Conservation (phyloP, 768 basidiomycete genomes). For the Mycena amicta region DNA sequence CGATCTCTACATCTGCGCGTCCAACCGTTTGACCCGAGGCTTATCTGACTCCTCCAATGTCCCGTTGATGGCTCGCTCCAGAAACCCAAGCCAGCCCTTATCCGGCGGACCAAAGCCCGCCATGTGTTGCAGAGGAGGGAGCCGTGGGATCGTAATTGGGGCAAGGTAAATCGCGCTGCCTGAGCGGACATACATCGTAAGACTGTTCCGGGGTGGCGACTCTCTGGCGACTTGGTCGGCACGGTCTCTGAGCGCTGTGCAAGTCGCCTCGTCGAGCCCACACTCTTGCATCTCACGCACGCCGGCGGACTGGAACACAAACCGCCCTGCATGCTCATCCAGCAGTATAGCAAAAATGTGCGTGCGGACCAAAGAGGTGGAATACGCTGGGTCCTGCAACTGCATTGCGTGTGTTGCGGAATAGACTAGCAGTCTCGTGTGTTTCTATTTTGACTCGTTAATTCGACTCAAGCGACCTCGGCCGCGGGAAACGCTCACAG, state of each 20-base stretch:
- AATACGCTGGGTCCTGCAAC: conserved; percentile 2
- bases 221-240: not conserved
- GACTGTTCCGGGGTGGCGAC: conserved; percentile 2
- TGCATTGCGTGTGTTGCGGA: conserved; percentile 10
- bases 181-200: conserved; percentile 11
- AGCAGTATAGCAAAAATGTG: conserved; percentile 8
- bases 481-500: conserved; percentile 1
- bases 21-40: not conserved
- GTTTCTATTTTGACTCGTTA: conserved; percentile 7
- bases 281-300: conserved; percentile 1
- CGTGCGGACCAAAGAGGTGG: conserved; percentile 1
- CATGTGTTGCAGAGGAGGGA: not conserved
- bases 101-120: conserved; percentile 14
- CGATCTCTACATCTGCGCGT: not conserved
- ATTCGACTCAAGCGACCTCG: not conserved
- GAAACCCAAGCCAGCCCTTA: conserved; percentile 5
- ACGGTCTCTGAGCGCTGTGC: conserved; percentile 4
- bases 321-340: not conserved
- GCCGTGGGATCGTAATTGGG: conserved; percentile 9
- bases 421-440: conserved; percentile 15
- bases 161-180: conserved; percentile 9
- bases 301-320: conserved; percentile 1
- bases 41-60: conserved; percentile 1
- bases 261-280: not conserved
- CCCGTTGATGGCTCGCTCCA: conserved; percentile 15